phyloP scores from a whole-genome alignment of 768 basidiomycete genomes.

The Trametes punicea region DNA sequence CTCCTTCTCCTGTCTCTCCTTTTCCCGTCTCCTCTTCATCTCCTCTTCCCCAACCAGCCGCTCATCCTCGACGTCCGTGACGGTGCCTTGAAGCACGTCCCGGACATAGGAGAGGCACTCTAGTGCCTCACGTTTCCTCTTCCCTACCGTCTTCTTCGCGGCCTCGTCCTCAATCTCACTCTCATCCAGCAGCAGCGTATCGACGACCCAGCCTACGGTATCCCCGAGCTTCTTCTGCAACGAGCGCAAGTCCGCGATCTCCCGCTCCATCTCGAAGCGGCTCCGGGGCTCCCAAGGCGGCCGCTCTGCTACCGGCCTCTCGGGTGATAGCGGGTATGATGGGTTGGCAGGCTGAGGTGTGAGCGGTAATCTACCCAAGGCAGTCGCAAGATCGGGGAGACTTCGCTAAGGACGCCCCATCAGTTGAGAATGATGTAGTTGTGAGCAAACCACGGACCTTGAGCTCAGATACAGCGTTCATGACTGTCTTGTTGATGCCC shows the following conservation, averaged over 20 bases:
- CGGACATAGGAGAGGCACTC: slow-evolving; percentile 76
- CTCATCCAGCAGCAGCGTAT: slow-evolving; percentile 58
- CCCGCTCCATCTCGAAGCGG: slow-evolving; percentile 68
- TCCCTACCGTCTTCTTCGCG: slow-evolving; percentile 40
- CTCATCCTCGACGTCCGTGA: slow-evolving; percentile 57
- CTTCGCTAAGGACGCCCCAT: slow-evolving; percentile 53
- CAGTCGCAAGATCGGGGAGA: slow-evolving; percentile 77
- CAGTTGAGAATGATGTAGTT: slow-evolving; percentile 1
- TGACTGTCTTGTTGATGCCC: slow-evolving; percentile 80
- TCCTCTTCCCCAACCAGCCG: slow-evolving; percentile 59
- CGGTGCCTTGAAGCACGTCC: slow-evolving; percentile 60
- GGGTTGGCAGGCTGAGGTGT: slow-evolving; percentile 36
- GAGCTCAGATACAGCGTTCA: slow-evolving; percentile 76
- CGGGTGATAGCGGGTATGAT: slow-evolving; percentile 63
- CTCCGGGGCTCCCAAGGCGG: slow-evolving; percentile 68
- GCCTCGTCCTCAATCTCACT: slow-evolving; percentile 41
- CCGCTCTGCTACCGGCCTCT: slow-evolving; percentile 52
- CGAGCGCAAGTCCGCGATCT: slow-evolving; percentile 50
- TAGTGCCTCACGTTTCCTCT: slow-evolving; percentile 56
- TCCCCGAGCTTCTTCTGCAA: slow-evolving; percentile 65
- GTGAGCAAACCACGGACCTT: slow-evolving; percentile 45
- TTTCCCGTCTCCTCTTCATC: slow-evolving; percentile 34
- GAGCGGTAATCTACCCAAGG: slow-evolving; percentile 58
- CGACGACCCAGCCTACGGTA: slow-evolving; percentile 71
- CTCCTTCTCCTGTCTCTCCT: slow-evolving; percentile 25